Conservation (phyloP, 495 filamentous ascomycete species). For the Evernia prunastri region DNA sequence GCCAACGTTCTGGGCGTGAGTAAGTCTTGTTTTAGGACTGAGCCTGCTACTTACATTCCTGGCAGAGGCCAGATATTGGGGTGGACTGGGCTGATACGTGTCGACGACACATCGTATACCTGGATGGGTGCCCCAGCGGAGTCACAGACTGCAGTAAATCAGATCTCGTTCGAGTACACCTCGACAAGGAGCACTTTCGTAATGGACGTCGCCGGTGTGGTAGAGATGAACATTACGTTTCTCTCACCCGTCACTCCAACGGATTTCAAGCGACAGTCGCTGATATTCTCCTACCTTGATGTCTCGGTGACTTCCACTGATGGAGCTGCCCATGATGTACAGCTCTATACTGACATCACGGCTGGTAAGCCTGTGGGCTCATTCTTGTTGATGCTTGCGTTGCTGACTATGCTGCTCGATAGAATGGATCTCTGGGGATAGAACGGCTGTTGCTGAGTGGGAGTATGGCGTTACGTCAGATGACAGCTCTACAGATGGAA, state of each 20-base stretch:
- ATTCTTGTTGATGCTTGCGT: neutral
- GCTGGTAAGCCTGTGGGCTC: slow-evolving; percentile 40
- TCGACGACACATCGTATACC: slow-evolving; percentile 48
- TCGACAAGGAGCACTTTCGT: slow-evolving; percentile 54
- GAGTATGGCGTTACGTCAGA: slow-evolving; percentile 40
- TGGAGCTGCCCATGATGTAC: slow-evolving; percentile 47
- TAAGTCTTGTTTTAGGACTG: slow-evolving; percentile 10
- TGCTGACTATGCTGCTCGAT: slow-evolving; percentile 19
- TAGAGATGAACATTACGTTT: slow-evolving; percentile 52
- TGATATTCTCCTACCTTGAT: slow-evolving; percentile 51
- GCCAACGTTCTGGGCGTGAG: slow-evolving; percentile 52
- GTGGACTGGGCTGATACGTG: slow-evolving; percentile 52
- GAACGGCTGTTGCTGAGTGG: slow-evolving; percentile 45
- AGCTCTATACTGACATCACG: slow-evolving; percentile 55
- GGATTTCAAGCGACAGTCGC: slow-evolving; percentile 49
- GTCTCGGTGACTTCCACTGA: slow-evolving; percentile 49
- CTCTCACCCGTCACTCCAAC: slow-evolving; percentile 51
- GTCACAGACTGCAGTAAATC: slow-evolving; percentile 38
- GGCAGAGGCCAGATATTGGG: slow-evolving; percentile 43
- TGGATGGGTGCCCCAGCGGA: slow-evolving; percentile 49
- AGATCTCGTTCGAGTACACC: slow-evolving; percentile 50
- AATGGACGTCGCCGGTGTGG: slow-evolving; percentile 41
- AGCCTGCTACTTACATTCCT: slow-evolving; percentile 14
- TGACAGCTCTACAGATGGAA: slow-evolving; percentile 21
- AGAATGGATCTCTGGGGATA: slow-evolving; percentile 57